phyloP scores from a whole-genome alignment of 306 rosid genomes.

The Dryas alaskensis region DNA sequence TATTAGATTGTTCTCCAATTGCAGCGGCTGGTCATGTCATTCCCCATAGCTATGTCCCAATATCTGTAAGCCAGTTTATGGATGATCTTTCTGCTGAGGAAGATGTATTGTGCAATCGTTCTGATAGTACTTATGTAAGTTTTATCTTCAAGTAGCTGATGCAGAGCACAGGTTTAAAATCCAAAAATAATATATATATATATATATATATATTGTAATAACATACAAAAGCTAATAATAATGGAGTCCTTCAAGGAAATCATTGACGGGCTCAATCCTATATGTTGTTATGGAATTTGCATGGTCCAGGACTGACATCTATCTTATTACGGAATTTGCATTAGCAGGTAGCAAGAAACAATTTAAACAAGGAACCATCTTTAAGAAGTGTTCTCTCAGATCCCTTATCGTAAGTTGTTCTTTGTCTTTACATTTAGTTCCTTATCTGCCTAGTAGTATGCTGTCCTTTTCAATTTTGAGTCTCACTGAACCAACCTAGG shows the following conservation, averaged over 20 bases:
- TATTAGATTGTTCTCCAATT: constrained; percentile 88
- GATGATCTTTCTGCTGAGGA: constrained; percentile 94
- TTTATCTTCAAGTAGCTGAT: constrained; percentile 25
- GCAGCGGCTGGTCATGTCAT: constrained; percentile 95
- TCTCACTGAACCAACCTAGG: not conserved
- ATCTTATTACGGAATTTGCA: constrained; percentile 23
- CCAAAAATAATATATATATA: not conserved
- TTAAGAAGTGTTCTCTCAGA: constrained; percentile 92
- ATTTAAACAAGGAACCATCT: constrained; percentile 69
- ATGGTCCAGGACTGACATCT: not conserved
- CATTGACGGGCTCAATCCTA: not conserved
- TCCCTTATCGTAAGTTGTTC: constrained; percentile 79
- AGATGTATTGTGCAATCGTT: constrained; percentile 61
- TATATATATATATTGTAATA: not conserved
- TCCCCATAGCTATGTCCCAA: constrained; percentile 82
- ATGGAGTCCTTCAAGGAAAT: not conserved
- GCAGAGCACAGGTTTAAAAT: not conserved
- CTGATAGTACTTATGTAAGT: constrained; percentile 66
- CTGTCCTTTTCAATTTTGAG: not conserved
- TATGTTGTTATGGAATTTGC: not conserved
- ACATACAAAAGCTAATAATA: no score
- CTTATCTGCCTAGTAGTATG: constrained; percentile 5
- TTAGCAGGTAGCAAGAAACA: constrained; percentile 57
- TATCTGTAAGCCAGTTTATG: constrained; percentile 99
- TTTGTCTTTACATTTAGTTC: not conserved